phyloP scores from a whole-genome alignment of 2,329 filamentous ascomycete genomes.

The Coleophoma crateriformis region DNA sequence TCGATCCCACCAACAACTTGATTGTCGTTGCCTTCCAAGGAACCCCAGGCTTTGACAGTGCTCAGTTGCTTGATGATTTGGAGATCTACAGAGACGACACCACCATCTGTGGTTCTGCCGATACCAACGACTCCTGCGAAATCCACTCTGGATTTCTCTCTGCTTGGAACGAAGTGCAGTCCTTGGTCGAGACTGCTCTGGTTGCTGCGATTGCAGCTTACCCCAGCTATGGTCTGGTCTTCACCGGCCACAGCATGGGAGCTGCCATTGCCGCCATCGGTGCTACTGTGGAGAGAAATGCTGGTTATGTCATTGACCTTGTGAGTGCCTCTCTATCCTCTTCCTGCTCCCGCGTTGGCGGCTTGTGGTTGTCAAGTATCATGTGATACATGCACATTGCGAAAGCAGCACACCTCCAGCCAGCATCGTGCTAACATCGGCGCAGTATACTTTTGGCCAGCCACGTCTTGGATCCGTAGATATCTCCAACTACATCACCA shows the following conservation, averaged over 20 bases:
- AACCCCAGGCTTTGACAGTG: background rate
- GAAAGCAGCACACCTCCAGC: no score
- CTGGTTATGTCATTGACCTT: conserved; percentile 14
- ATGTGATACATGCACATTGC: background rate
- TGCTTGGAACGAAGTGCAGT: conserved; percentile 11
- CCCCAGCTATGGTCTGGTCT: conserved; percentile 19
- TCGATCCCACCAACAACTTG: conserved; percentile 12
- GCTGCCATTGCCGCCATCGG: conserved; percentile 23
- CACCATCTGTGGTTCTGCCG: conserved; percentile 7
- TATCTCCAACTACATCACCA: conserved; percentile 22
- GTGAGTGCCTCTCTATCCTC: conserved; percentile 1
- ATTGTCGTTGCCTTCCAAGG: conserved; percentile 20
- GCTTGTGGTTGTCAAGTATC: background rate
- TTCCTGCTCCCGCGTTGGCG: background rate
- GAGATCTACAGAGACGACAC: conserved; percentile 5
- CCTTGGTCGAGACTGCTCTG: conserved; percentile 12
- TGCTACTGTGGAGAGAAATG: conserved; percentile 15
- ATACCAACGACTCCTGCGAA: conserved; percentile 12
- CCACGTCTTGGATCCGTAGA: conserved; percentile 23
- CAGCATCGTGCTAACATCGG: background rate
- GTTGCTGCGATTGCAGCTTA: conserved; percentile 6
- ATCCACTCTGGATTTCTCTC: conserved; percentile 22
- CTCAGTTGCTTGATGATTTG: conserved; percentile 4
- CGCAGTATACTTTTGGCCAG: conserved; percentile 24
- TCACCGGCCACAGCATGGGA: conserved; percentile 26